These are phyloP conservation scores for Camellia sinensis DNA, from an alignment of 148 eudicot genomes.

Conservation along the genomic window DNA sequence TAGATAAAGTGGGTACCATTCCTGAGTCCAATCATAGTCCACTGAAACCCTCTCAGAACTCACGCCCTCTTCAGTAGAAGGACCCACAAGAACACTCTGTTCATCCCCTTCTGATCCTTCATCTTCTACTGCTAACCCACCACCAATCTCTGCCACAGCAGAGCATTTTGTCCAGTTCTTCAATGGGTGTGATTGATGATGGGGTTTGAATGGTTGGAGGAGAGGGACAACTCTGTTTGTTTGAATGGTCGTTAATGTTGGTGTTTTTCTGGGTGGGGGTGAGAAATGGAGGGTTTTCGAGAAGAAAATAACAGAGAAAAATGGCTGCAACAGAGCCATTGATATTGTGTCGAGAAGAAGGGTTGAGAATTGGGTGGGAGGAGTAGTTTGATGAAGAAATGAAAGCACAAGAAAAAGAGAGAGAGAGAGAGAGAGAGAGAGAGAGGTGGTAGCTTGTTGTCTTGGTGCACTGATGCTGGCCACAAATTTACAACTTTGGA, in stretches of 20 bases:
- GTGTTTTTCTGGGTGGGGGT: background rate
- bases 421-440: background rate
- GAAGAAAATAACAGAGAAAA: slow-evolving; percentile 1
- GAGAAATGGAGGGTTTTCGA: slow-evolving; percentile 12
- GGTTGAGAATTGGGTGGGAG: background rate
- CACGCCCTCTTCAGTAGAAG: slow-evolving; percentile 23
- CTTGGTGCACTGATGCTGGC: slow-evolving; percentile 17
- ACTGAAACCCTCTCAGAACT: slow-evolving; percentile 31
- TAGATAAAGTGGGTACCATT: slow-evolving; percentile 92
- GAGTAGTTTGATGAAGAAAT: background rate
- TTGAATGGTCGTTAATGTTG: background rate
- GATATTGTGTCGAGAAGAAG: background rate
- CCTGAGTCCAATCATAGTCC: slow-evolving; percentile 84
- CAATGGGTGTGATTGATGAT: background rate
- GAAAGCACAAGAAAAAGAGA: background rate
- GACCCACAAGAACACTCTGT: slow-evolving; percentile 29
- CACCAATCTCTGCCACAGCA: slow-evolving; percentile 19
- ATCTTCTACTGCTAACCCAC: background rate
- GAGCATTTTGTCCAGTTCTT: background rate
- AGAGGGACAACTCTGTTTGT: background rate
- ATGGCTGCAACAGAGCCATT: slow-evolving; percentile 26
- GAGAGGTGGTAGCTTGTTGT: slow-evolving; percentile 14
- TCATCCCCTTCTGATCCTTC: slow-evolving; percentile 8
- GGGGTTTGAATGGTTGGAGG: background rate
- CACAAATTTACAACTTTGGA: slow-evolving; percentile 9